Evolutionary conservation across 75 land plant species (phyloP).

Genomic region (Pinus albicaulis): DNA sequence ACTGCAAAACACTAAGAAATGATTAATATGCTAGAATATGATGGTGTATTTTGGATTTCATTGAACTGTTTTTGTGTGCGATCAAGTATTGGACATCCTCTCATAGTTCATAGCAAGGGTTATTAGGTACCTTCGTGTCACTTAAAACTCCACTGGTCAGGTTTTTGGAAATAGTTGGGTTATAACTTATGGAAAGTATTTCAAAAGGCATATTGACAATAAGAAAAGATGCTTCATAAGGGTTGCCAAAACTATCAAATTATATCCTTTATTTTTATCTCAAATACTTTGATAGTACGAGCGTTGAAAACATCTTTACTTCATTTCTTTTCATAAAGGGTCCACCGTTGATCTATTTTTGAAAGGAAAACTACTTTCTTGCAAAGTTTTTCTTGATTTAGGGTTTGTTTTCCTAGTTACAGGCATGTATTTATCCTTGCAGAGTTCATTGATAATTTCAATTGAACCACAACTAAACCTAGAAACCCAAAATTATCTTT

Average conservation of each 20-base stretch:
- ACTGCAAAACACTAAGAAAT: constrained; percentile 85
- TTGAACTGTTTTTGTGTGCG: constrained; percentile 95
- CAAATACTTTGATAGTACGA: neutral
- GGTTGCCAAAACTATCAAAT: neutral
- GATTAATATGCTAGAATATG: constrained; percentile 90
- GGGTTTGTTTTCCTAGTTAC: neutral
- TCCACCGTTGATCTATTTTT: neutral
- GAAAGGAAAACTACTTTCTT: neutral
- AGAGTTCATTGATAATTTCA: neutral
- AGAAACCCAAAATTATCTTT: neutral
- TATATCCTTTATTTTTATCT: neutral
- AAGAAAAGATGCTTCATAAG: neutral
- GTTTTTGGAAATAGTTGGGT: neutral
- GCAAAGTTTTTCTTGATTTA: neutral
- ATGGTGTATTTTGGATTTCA: constrained; percentile 93
- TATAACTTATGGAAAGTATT: neutral
- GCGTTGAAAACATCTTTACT: neutral
- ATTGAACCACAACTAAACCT: neutral
- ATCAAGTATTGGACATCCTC: constrained; percentile 97
- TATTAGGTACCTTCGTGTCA: constrained; percentile 67
- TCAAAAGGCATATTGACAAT: neutral
- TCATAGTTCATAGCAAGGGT: constrained; percentile 95
- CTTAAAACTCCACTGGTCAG: neutral
- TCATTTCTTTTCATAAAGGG: neutral
- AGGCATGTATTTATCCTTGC: neutral